Evolutionary conservation across 2,329 filamentous ascomycete genomes (phyloP).

Genomic region (Hypomyces perniciosus): DNA sequence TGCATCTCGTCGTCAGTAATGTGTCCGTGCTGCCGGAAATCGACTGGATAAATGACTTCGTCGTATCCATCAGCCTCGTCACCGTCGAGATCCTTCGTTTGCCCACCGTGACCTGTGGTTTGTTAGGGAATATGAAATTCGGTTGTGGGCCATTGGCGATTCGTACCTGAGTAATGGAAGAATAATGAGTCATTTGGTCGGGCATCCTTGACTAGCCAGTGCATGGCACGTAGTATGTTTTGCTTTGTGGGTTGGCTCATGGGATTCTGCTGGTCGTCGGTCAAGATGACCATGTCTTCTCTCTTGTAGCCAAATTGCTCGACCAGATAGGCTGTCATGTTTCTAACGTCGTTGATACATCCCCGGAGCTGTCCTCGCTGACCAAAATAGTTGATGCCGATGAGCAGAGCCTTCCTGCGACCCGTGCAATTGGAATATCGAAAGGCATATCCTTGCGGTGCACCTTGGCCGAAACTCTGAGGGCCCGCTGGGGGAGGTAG

Average conservation of each 20-base stretch:
- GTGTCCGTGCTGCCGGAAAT: slow-evolving; percentile 72
- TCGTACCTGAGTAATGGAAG: slow-evolving; percentile 89
- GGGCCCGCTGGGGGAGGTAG: slow-evolving; percentile 55
- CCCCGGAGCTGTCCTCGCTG: slow-evolving; percentile 85
- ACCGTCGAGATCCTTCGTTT: slow-evolving; percentile 71
- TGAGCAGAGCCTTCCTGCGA: slow-evolving; percentile 78
- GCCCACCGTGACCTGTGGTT: slow-evolving; percentile 66
- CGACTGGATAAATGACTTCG: slow-evolving; percentile 78
- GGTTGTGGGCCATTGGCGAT: background rate
- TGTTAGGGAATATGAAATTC: background rate
- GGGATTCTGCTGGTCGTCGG: slow-evolving; percentile 92
- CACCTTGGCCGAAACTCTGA: slow-evolving; percentile 73
- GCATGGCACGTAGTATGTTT: slow-evolving; percentile 93
- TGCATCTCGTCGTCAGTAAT: slow-evolving; percentile 84
- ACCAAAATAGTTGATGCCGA: slow-evolving; percentile 95
- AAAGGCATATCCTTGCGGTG: slow-evolving; percentile 74
- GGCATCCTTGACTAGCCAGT: slow-evolving; percentile 94
- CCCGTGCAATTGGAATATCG: slow-evolving; percentile 91
- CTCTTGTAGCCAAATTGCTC: slow-evolving; percentile 87
- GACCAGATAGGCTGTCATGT: slow-evolving; percentile 88
- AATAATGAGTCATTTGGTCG: slow-evolving; percentile 90
- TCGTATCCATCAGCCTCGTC: slow-evolving; percentile 79
- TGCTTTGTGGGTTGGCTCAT: slow-evolving; percentile 97
- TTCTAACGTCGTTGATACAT: slow-evolving; percentile 96
- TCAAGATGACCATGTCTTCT: slow-evolving; percentile 95